Evolutionary conservation across 2,329 filamentous ascomycete genomes (phyloP).

Genomic region (Conoideocrella luteorostrata): DNA sequence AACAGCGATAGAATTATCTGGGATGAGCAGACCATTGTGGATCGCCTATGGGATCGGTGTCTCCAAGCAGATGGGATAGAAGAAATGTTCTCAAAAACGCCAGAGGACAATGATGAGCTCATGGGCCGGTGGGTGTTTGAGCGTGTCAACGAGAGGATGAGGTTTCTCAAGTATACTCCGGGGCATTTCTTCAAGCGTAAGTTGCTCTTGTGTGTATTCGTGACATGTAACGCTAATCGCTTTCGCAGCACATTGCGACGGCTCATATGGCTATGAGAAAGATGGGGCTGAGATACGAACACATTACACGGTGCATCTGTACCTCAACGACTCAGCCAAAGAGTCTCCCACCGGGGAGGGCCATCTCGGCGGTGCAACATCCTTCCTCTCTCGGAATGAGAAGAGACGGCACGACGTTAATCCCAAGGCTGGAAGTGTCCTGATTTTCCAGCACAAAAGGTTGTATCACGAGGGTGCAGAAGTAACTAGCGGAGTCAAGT

Average conservation of each 20-base stretch:
- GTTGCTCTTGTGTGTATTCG: no score
- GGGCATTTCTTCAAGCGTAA: slow-evolving; percentile 65
- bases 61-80: slow-evolving; percentile 32
- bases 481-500: slow-evolving; percentile 47
- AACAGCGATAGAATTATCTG: slow-evolving; percentile 74
- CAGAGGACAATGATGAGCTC: slow-evolving; percentile 17
- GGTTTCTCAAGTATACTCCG: slow-evolving; percentile 65
- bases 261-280: slow-evolving; percentile 48
- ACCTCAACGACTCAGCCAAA: slow-evolving; percentile 25
- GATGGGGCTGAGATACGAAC: slow-evolving; percentile 39
- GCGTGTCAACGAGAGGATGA: slow-evolving; percentile 63
- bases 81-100: slow-evolving; percentile 31
- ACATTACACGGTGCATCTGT: slow-evolving; percentile 51
- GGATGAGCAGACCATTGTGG: slow-evolving; percentile 57
- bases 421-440: slow-evolving; percentile 49
- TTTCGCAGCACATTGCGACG: slow-evolving; percentile 61
- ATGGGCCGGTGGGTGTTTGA: slow-evolving; percentile 34
- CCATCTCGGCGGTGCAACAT: slow-evolving; percentile 48
- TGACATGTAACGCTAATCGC: background rate
- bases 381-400: slow-evolving; percentile 41
- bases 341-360: slow-evolving; percentile 15
- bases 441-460: slow-evolving; percentile 51
- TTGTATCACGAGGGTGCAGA: slow-evolving; percentile 48
- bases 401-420: slow-evolving; percentile 44
- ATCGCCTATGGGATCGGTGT: slow-evolving; percentile 58